These are phyloP conservation scores for Cydonia oblonga DNA, from an alignment of 331 rosid genomes.

Conservation along the genomic window DNA sequence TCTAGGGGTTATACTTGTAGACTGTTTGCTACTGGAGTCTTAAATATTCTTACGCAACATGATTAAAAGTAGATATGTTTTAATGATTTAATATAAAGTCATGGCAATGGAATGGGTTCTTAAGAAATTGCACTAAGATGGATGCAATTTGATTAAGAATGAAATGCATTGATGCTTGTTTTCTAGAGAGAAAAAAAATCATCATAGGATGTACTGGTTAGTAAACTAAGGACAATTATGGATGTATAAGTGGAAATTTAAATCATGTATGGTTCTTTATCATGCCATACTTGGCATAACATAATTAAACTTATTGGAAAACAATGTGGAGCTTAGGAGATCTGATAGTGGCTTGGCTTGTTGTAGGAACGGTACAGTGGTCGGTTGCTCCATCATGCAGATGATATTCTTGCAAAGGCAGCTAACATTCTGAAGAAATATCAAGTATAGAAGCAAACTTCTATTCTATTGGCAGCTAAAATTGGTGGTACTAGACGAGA, in stretches of 20 bases:
- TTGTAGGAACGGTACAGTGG: no score
- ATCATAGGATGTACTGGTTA: background rate
- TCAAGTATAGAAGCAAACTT: conserved; percentile 4
- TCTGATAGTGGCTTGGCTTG: no score
- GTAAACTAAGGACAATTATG: background rate
- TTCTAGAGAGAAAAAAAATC: background rate
- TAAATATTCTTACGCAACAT: background rate
- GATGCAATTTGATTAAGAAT: background rate
- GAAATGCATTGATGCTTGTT: background rate
- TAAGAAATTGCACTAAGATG: background rate
- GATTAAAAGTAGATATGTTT: background rate
- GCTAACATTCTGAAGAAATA: conserved; percentile 7
- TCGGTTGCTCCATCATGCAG: no score
- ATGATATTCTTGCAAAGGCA: no score
- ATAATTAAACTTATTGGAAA: background rate
- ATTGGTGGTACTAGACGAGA: conserved; percentile 28
- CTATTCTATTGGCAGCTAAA: conserved; percentile 21
- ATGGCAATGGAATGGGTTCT: background rate
- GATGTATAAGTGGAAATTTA: background rate
- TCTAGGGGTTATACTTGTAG: no score
- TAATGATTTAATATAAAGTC: background rate
- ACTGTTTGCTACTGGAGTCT: no score
- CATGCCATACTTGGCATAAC: background rate
- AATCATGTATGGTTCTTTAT: background rate
- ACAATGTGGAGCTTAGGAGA: no score